phyloP scores from a whole-genome alignment of 2,329 filamentous ascomycete genomes.

The Corinectria fuckeliana region DNA sequence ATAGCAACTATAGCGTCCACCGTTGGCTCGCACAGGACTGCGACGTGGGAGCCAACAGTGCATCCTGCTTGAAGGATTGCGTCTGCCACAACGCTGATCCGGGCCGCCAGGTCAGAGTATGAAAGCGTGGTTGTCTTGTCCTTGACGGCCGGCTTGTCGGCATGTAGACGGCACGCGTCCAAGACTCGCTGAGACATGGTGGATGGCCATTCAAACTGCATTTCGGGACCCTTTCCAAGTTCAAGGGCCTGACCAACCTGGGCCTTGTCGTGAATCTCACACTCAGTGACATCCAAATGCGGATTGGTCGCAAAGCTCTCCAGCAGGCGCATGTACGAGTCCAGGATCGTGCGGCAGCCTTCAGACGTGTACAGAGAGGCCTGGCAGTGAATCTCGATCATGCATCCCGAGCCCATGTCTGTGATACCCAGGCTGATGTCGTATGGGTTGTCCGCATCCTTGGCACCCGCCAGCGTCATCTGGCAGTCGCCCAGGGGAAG shows the following conservation, averaged over 20 bases:
- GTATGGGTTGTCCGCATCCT: constrained; percentile 30
- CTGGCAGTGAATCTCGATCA: constrained; percentile 14
- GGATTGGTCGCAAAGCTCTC: constrained; percentile 2
- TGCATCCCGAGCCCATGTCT: constrained; percentile 15
- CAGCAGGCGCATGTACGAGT: constrained; percentile 18
- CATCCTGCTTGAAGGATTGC: background rate
- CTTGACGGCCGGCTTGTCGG: constrained; percentile 15
- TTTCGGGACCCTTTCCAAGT: constrained; percentile 7
- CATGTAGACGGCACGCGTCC: constrained; percentile 1
- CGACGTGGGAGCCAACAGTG: constrained; percentile 34
- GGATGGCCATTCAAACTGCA: constrained; percentile 11
- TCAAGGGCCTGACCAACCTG: constrained; percentile 7
- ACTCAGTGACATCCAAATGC: background rate
- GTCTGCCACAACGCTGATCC: background rate
- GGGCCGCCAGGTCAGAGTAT: background rate
- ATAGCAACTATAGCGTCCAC: constrained; percentile 45
- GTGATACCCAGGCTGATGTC: constrained; percentile 25
- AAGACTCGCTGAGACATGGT: constrained; percentile 10
- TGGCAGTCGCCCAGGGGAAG: constrained; percentile 32
- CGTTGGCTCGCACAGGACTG: constrained; percentile 45
- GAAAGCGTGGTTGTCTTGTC: background rate
- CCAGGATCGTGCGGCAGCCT: constrained; percentile 5
- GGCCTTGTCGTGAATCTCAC: background rate
- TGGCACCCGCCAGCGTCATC: constrained; percentile 25
- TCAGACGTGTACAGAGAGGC: constrained; percentile 11